Evolutionary conservation across 257 asterid species (phyloP).

Genomic region (Forsythia viridissima): DNA sequence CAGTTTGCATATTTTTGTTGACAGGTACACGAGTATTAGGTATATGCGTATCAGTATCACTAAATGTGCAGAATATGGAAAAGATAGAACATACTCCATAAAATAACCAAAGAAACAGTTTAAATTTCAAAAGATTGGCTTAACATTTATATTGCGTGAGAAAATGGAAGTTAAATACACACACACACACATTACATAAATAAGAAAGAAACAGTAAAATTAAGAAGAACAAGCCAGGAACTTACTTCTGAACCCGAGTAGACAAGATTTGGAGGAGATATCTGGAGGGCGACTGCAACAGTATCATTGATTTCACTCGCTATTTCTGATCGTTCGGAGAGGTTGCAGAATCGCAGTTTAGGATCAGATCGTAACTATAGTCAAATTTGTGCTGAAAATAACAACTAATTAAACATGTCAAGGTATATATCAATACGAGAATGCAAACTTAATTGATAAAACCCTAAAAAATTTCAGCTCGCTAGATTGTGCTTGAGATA

Average conservation of each 20-base stretch:
- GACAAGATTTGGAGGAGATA: conserved; percentile 91
- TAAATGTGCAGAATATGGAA: neutral
- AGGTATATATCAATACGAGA: neutral
- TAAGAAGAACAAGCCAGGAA: conserved; percentile 10
- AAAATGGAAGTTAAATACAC: neutral
- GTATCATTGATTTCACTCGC: conserved; percentile 62
- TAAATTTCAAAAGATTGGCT: neutral
- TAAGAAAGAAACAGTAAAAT: neutral
- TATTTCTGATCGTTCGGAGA: conserved; percentile 24
- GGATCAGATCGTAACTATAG: conserved; percentile 29
- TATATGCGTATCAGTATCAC: neutral
- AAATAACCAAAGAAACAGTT: conserved; percentile 8
- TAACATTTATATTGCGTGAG: neutral
- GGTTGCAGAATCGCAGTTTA: conserved; percentile 13
- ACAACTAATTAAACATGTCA: neutral
- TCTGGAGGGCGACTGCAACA: conserved; percentile 83
- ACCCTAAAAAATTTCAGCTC: conserved; percentile 12
- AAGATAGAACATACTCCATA: neutral
- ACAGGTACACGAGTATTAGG: conserved; percentile 3
- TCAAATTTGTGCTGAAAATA: conserved; percentile 27
- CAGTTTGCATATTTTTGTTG: neutral
- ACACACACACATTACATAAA: neutral
- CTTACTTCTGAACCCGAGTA: conserved; percentile 73
- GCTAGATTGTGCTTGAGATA: neutral
- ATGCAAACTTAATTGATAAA: no score